phyloP scores from a whole-genome alignment of 1,284 basidiomycete species.

The Sanguinoderma infundibulare region DNA sequence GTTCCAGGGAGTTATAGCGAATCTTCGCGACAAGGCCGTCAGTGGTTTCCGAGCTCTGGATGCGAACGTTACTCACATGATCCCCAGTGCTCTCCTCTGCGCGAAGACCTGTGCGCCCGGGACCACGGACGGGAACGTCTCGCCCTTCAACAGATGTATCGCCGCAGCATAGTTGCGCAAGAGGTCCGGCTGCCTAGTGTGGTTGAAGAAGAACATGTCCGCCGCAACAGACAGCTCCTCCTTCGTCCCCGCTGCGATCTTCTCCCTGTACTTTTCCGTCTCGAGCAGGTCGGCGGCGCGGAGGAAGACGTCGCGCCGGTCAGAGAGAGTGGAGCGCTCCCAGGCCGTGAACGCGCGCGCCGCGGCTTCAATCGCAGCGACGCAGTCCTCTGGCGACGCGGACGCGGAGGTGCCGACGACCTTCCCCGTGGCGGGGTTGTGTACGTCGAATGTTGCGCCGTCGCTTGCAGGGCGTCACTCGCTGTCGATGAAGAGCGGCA shows the following conservation, averaged over 20 bases:
- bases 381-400: conserved; percentile 51
- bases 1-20: conserved; percentile 41
- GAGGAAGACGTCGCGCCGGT: conserved; percentile 49
- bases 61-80: conserved; percentile 29
- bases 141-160: conserved; percentile 30
- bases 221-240: conserved; percentile 46
- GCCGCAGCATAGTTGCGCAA: conserved; percentile 24
- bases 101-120: conserved; percentile 38
- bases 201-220: conserved; percentile 30
- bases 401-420: conserved; percentile 49
- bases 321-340: conserved; percentile 44
- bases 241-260: conserved; percentile 36
- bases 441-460: conserved; percentile 48
- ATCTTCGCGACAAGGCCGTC: conserved; percentile 4
- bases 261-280: conserved; percentile 45
- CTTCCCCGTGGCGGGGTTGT: conserved; percentile 45
- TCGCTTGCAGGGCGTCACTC: conserved; percentile 41
- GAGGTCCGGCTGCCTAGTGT: conserved; percentile 12
- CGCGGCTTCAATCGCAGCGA: conserved; percentile 51
- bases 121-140: conserved; percentile 34
- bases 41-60: not conserved
- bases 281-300: conserved; percentile 49
- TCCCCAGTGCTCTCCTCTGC: conserved; percentile 37
- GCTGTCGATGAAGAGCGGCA: conserved; percentile 39
- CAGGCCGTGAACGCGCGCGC: conserved; percentile 52